Evolutionary conservation across 495 filamentous ascomycete genomes (phyloP).

Genomic region (Rhizodiscina lignyota): DNA sequence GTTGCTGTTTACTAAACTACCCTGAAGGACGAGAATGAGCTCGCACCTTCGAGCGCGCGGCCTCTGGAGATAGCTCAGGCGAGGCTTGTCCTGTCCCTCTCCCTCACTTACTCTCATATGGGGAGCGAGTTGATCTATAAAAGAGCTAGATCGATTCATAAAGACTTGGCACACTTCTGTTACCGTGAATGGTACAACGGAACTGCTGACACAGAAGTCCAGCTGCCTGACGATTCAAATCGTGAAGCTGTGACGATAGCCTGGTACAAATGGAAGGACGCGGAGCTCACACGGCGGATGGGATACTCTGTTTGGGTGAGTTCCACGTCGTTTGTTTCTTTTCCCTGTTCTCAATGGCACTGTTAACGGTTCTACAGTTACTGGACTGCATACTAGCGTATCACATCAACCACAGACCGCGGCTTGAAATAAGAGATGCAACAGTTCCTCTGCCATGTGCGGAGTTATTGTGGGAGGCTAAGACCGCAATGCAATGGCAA

Average conservation of each 20-base stretch:
- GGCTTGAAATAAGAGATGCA: constrained; percentile 26
- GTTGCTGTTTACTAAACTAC: neutral
- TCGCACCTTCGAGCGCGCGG: constrained; percentile 12
- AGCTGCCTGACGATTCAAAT: too few relatives aligned
- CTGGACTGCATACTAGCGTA: constrained; percentile 31
- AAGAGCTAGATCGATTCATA: too few relatives aligned
- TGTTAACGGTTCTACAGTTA: too few relatives aligned
- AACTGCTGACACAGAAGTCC: too few relatives aligned
- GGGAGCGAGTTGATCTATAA: constrained; percentile 14
- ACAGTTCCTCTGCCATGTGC: constrained; percentile 27
- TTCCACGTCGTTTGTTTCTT: too few relatives aligned
- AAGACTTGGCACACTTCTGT: too few relatives aligned
- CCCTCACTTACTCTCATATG: constrained; percentile 21
- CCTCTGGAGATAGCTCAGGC: constrained; percentile 23
- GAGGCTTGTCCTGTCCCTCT: too few relatives aligned
- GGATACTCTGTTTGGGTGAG: constrained; percentile 29
- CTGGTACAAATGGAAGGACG: neutral
- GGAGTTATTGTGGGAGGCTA: constrained; percentile 30
- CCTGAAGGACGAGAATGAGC: constrained; percentile 2
- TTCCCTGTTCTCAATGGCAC: too few relatives aligned
- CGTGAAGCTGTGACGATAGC: neutral
- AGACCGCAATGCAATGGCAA: constrained; percentile 23
- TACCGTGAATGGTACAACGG: too few relatives aligned
- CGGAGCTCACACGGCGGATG: neutral
- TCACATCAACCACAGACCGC: constrained; percentile 23